Percentiles rank a stretch among this genome's conserved stretches.
Conservation (phyloP, 805 yeast genomes). For the Ogataea paraovalis region DNA sequence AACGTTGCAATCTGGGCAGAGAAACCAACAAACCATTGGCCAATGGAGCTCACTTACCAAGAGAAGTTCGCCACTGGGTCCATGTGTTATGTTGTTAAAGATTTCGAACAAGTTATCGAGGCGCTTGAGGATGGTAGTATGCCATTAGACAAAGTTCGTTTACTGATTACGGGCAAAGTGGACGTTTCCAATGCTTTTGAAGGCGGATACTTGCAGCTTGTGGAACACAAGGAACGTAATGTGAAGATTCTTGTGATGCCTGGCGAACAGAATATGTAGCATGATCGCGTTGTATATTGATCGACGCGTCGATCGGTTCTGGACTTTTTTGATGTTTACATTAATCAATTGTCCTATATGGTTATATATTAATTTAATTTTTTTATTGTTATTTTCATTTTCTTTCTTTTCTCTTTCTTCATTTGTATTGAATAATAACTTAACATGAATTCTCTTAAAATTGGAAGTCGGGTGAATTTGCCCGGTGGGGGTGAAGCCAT, state of each 20-base stretch:
- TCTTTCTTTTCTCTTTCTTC: not conserved
- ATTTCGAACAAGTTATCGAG: constrained; percentile 52
- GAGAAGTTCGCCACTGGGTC: constrained; percentile 59
- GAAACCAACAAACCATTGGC: constrained; percentile 39
- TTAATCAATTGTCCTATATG: too few species aligned
- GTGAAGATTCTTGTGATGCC: constrained; percentile 54
- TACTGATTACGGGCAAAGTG: constrained; percentile 52
- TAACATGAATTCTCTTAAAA: not conserved
- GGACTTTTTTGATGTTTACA: not conserved
- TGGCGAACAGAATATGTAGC: constrained; percentile 20
- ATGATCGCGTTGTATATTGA: not conserved
- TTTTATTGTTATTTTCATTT: too few species aligned
- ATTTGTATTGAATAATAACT: not conserved
- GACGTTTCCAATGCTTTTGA: constrained; percentile 47
- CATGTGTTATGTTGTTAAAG: constrained; percentile 54
- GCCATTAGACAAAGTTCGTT: constrained; percentile 38
- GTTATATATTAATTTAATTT: not conserved
- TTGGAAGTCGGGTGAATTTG: constrained; percentile 27
- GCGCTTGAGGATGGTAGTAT: constrained; percentile 48
- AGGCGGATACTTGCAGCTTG: constrained; percentile 49
- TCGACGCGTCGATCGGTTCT: not conserved
- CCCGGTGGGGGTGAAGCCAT: constrained; percentile 73
- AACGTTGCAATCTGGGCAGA: constrained; percentile 67
- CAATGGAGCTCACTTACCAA: constrained; percentile 51
- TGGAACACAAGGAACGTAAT: constrained; percentile 49